Conservation (phyloP, 169 alveolate species). For the Eimeria tenella region DNA sequence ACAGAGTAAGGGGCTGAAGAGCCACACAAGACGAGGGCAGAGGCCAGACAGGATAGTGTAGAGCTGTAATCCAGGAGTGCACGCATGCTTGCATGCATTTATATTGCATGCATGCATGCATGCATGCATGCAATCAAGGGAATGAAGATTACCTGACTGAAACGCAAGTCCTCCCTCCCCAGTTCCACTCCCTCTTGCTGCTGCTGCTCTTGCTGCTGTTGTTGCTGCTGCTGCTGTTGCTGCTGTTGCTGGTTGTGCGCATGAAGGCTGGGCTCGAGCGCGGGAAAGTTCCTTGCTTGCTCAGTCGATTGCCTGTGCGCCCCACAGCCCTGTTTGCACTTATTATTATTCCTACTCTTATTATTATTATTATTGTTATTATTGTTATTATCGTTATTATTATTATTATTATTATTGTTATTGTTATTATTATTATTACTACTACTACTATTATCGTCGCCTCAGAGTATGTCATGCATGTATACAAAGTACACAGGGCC, state of each 20-base stretch:
- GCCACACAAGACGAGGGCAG: not conserved
- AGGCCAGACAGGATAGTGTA: not conserved
- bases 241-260: conserved; percentile 36
- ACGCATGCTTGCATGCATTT: not conserved
- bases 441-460: too few relatives aligned
- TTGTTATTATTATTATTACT: not conserved
- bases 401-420: too few relatives aligned
- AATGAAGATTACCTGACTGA: conserved; percentile 7
- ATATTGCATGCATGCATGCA: not conserved
- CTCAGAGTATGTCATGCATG: not conserved
- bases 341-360: too few relatives aligned
- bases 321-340: too few relatives aligned
- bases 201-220: conserved; percentile 20
- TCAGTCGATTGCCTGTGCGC: not conserved
- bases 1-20: not conserved
- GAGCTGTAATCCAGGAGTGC: not conserved
- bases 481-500: not conserved
- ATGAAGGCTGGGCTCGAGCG: conserved; percentile 38
- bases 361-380: too few relatives aligned
- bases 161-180: conserved; percentile 6
- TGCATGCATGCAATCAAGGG: not conserved
- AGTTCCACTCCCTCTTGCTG: conserved; percentile 30
- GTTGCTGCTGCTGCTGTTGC: conserved; percentile 35
- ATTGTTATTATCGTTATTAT: too few relatives aligned
- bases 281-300: not conserved